These are phyloP conservation scores for Talaromyces atroroseus DNA, from an alignment of 2,329 filamentous ascomycete species.

Conservation along the genomic window DNA sequence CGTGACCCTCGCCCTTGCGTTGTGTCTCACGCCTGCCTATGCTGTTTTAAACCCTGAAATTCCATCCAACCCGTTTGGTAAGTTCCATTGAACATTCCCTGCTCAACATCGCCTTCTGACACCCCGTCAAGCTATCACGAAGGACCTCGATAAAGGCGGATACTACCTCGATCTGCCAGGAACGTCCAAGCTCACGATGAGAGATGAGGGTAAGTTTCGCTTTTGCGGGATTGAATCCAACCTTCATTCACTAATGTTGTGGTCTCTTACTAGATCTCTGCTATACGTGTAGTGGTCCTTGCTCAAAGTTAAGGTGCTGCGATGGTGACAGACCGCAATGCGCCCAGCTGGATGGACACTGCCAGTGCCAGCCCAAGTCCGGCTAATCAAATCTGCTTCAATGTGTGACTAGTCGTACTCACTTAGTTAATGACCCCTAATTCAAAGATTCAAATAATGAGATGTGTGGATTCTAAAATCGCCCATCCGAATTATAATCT, in stretches of 20 bases:
- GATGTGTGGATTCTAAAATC: too few relatives aligned
- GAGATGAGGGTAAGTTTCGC: background rate
- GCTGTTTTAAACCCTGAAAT: background rate
- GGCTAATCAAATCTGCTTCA: background rate
- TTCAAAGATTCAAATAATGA: too few relatives aligned
- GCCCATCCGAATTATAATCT: too few relatives aligned
- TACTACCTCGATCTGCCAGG: background rate
- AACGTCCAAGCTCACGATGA: background rate
- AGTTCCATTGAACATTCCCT: background rate
- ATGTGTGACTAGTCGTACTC: too few relatives aligned
- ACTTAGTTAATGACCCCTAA: too few relatives aligned
- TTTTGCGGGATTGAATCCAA: background rate
- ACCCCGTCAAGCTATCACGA: background rate
- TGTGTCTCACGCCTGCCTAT: background rate
- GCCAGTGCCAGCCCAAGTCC: background rate
- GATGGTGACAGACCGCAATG: background rate
- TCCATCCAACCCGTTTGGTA: background rate
- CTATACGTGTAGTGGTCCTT: background rate
- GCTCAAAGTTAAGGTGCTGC: background rate
- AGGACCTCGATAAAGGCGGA: background rate
- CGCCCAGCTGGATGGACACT: constrained; percentile 7
- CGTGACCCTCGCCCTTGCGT: background rate
- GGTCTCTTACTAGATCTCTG: background rate
- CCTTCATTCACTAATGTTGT: too few relatives aligned
- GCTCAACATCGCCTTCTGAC: background rate